These are phyloP conservation scores for Xylaria sp. DNA, from an alignment of 2,329 filamentous ascomycete species.

Conservation along the genomic window DNA sequence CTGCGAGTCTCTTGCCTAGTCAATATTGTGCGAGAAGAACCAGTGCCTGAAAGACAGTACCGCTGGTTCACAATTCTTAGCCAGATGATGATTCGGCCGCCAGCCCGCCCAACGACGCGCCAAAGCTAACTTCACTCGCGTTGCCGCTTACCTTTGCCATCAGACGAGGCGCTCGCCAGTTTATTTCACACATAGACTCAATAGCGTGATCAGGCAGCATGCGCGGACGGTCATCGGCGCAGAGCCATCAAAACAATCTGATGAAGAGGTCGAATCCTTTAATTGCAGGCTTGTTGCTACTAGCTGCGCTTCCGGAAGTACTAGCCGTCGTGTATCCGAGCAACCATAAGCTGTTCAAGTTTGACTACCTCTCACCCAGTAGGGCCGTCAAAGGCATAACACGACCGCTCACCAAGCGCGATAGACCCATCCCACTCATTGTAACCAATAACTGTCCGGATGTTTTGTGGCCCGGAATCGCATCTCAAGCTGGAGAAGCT, in stretches of 20 bases:
- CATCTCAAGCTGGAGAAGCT: constrained; percentile 75
- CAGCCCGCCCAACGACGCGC: constrained; percentile 8
- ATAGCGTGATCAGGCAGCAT: constrained; percentile 34
- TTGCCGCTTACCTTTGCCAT: constrained; percentile 11
- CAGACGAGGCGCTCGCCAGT: background rate
- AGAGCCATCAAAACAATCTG: constrained; percentile 3
- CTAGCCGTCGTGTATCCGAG: constrained; percentile 45
- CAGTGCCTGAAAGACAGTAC: constrained; percentile 1
- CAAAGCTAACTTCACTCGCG: constrained; percentile 5
- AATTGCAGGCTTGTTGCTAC: constrained; percentile 35
- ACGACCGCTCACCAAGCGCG: constrained; percentile 44
- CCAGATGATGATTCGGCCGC: constrained; percentile 32
- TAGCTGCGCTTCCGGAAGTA: constrained; percentile 31
- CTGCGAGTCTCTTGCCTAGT: background rate
- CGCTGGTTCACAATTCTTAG: constrained; percentile 1
- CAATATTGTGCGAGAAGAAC: background rate
- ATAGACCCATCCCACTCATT: constrained; percentile 63
- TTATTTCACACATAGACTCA: background rate
- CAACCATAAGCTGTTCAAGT: constrained; percentile 46
- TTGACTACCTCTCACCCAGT: constrained; percentile 45
- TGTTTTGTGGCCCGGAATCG: constrained; percentile 79
- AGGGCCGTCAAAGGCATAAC: constrained; percentile 38
- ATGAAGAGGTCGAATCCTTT: constrained; percentile 22
- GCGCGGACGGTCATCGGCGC: constrained; percentile 16
- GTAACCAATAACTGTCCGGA: constrained; percentile 78